Percentiles rank a stretch among this genome's conserved stretches.
These are phyloP conservation scores for Sequoiadendron giganteum DNA, from an alignment of 75 land plant species.

Conservation along the genomic window DNA sequence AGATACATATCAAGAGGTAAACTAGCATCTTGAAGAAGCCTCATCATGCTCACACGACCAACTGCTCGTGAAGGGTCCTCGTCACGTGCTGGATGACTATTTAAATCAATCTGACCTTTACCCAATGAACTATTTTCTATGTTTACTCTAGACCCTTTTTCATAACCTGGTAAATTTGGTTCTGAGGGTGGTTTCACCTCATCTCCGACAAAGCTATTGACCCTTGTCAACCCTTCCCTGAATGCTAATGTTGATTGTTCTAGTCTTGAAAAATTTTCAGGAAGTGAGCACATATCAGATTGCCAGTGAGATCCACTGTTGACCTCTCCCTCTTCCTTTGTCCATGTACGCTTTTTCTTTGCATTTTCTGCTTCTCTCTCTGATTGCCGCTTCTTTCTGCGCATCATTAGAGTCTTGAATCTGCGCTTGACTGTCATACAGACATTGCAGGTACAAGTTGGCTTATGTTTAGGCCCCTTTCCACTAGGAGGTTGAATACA, in stretches of 20 bases:
- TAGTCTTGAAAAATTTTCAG: slow-evolving; percentile 25
- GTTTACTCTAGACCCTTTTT: slow-evolving; percentile 3
- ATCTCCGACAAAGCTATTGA: slow-evolving; percentile 20
- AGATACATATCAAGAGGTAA: slow-evolving; percentile 56
- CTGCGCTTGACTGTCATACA: slow-evolving; percentile 82
- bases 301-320: slow-evolving; percentile 14
- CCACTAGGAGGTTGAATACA: slow-evolving; percentile 98
- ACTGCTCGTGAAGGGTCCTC: slow-evolving; percentile 45
- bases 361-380: slow-evolving; percentile 74
- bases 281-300: slow-evolving; percentile 19
- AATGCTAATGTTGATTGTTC: slow-evolving; percentile 16
- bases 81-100: slow-evolving; percentile 91
- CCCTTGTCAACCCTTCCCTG: background rate
- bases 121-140: slow-evolving; percentile 21
- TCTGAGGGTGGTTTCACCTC: slow-evolving; percentile 16
- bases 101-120: slow-evolving; percentile 82
- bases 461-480: slow-evolving; percentile 87
- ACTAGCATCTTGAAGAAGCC: slow-evolving; percentile 58
- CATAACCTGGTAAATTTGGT: slow-evolving; percentile 23
- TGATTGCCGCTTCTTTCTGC: slow-evolving; percentile 74
- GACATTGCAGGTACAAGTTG: slow-evolving; percentile 74
- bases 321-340: slow-evolving; percentile 23
- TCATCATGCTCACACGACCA: slow-evolving; percentile 20
- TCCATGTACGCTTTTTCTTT: slow-evolving; percentile 40
- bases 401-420: slow-evolving; percentile 75